Evolutionary conservation across 305 asterid genomes (phyloP).

Genomic region (Fraxinus sp.): DNA sequence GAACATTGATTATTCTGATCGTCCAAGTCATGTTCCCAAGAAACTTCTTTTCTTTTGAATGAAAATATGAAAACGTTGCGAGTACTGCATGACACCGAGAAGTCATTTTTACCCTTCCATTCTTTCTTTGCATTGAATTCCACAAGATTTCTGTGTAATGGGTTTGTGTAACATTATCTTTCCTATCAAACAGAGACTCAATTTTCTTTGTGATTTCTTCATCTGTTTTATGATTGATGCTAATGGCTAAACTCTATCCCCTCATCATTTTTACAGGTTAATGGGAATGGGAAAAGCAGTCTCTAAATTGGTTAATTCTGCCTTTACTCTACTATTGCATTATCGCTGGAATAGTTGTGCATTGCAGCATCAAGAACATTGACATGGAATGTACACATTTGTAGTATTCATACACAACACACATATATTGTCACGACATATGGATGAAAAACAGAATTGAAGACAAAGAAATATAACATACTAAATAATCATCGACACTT

Average conservation of each 20-base stretch:
- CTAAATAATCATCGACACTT: no score
- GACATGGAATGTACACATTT: no score
- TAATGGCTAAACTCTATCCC: slow-evolving; percentile 6
- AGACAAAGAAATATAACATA: no score
- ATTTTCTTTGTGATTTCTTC: not conserved
- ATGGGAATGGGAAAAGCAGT: not conserved
- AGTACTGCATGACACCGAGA: not conserved
- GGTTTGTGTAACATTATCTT: slow-evolving; percentile 20
- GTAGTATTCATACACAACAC: no score
- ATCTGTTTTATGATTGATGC: slow-evolving; percentile 9
- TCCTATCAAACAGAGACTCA: slow-evolving; percentile 29
- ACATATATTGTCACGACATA: no score
- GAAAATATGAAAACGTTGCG: slow-evolving; percentile 29
- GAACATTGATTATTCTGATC: not conserved
- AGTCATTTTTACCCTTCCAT: slow-evolving; percentile 25
- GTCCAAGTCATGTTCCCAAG: slow-evolving; percentile 28
- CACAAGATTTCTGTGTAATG: slow-evolving; percentile 9
- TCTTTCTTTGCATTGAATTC: not conserved
- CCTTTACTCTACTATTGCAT: no score
- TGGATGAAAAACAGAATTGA: no score
- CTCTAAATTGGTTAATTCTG: not conserved
- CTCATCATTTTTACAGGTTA: not conserved
- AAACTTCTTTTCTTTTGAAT: slow-evolving; percentile 22
- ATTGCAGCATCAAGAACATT: no score
- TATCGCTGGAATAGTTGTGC: no score